A percentile compares a stretch with the other conserved stretches of the same genome.
Evolutionary conservation across 225 moss, liverwort and hornwort species (phyloP).

Genomic region (Asterella californica): DNA sequence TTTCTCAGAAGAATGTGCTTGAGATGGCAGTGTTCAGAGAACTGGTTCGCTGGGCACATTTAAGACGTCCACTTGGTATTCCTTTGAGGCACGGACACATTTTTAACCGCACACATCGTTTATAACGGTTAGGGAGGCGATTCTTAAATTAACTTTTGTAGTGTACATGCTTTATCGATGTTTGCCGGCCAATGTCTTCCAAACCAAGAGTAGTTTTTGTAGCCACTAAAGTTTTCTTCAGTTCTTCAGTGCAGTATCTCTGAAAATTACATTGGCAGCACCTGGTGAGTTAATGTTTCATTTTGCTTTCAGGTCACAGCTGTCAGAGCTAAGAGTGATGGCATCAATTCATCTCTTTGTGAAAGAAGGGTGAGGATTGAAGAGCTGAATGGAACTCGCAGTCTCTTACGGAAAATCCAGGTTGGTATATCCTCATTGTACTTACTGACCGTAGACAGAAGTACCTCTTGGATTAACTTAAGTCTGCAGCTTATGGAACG

Average conservation of each 20-base stretch:
- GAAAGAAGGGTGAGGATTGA: constrained; percentile 91
- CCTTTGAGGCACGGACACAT: neutral
- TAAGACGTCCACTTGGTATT: neutral
- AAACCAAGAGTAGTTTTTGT: neutral
- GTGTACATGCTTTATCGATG: neutral
- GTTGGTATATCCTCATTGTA: constrained; percentile 18
- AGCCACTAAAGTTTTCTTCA: neutral
- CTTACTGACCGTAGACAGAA: neutral
- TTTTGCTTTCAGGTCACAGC: constrained; percentile 61
- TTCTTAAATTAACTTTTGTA: neutral
- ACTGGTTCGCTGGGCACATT: neutral
- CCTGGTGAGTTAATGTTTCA: neutral
- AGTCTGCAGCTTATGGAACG: neutral
- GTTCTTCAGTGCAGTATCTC: neutral
- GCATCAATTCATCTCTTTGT: constrained; percentile 77
- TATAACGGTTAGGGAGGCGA: neutral
- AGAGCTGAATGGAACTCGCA: constrained; percentile 78
- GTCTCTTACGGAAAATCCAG: constrained; percentile 85
- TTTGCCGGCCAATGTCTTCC: too few relatives aligned
- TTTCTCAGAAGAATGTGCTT: neutral
- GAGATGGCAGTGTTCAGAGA: neutral
- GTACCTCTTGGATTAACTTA: neutral
- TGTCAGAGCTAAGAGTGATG: constrained; percentile 85
- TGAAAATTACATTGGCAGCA: neutral
- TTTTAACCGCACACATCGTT: neutral